These are phyloP conservation scores for Tympanopsis confertula DNA, from an alignment of 2,329 filamentous ascomycete species.

Conservation along the genomic window DNA sequence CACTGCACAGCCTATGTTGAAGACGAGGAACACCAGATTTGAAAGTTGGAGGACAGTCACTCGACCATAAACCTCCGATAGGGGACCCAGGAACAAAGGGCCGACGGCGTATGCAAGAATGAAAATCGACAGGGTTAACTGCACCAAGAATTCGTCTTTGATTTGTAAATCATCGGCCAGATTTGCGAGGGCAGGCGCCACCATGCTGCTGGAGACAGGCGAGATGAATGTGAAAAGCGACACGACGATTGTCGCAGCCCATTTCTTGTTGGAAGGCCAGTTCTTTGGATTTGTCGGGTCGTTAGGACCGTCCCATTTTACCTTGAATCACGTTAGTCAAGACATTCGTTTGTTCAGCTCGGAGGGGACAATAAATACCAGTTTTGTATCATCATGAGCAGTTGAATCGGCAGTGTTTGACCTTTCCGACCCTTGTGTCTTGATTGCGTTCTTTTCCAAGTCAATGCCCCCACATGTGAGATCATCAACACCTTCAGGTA, in stretches of 20 bases:
- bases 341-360: too few species aligned
- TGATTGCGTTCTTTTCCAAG: too few species aligned
- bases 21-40: conserved; percentile 41
- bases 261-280: conserved; percentile 3
- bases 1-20: conserved; percentile 41
- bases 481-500: too few species aligned
- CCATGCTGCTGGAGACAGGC: conserved; percentile 4
- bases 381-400: too few species aligned
- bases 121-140: conserved; percentile 38
- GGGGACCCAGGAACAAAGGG: conserved; percentile 35
- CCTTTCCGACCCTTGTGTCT: too few species aligned
- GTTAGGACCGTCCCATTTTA: conserved; percentile 4
- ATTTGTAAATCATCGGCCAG: conserved; percentile 29
- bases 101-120: conserved; percentile 40
- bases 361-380: too few species aligned
- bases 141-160: conserved; percentile 19
- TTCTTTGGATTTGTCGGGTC: conserved; percentile 3
- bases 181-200: conserved; percentile 2
- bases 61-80: conserved; percentile 44
- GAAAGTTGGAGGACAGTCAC: conserved; percentile 38
- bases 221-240: conserved; percentile 5
- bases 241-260: conserved; percentile 3
- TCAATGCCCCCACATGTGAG: too few species aligned
- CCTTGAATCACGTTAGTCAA: too few species aligned
- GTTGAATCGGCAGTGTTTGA: too few species aligned